Percentiles rank a stretch among this genome's conserved stretches.
Evolutionary conservation across 768 basidiomycete species (phyloP).

Genomic region (Agrocybe praecox): DNA sequence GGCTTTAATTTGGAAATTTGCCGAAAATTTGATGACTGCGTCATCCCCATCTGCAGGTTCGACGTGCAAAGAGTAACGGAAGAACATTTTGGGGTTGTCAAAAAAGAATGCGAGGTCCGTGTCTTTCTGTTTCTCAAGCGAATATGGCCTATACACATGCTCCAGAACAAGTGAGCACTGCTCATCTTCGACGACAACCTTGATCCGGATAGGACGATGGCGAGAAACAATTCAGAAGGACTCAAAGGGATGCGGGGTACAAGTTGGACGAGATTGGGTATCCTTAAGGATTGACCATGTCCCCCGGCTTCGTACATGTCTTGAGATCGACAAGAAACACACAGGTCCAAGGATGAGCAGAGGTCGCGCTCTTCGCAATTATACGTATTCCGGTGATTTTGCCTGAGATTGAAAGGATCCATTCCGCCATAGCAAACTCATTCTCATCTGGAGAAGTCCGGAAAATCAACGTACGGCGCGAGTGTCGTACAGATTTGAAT

Average conservation of each 20-base stretch:
- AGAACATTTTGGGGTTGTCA: constrained; percentile 29
- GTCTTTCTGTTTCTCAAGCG: constrained; percentile 24
- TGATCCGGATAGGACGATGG: too few relatives aligned
- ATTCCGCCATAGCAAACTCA: constrained; percentile 43
- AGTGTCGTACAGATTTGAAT: constrained; percentile 32
- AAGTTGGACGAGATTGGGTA: constrained; percentile 29
- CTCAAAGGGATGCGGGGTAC: constrained; percentile 31
- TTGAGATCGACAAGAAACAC: constrained; percentile 39
- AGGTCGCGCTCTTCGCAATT: constrained; percentile 37
- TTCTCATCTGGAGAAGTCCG: constrained; percentile 31
- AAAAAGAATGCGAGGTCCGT: constrained; percentile 35
- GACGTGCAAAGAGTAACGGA: constrained; percentile 22
- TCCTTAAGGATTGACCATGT: too few relatives aligned
- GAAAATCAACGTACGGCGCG: constrained; percentile 36
- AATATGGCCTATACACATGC: too few relatives aligned
- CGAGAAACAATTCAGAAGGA: constrained; percentile 37
- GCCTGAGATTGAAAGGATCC: constrained; percentile 36
- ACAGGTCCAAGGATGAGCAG: constrained; percentile 31
- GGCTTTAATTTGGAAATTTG: too few relatives aligned
- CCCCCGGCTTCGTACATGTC: constrained; percentile 35
- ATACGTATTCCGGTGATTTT: constrained; percentile 37
- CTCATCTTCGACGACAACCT: too few relatives aligned
- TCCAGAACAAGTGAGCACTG: too few relatives aligned
- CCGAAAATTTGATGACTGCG: too few relatives aligned
- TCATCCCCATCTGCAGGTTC: too few relatives aligned